These are phyloP conservation scores for Phytopythium litorale DNA, from an alignment of 352 stramenopile species.

Conservation along the genomic window DNA sequence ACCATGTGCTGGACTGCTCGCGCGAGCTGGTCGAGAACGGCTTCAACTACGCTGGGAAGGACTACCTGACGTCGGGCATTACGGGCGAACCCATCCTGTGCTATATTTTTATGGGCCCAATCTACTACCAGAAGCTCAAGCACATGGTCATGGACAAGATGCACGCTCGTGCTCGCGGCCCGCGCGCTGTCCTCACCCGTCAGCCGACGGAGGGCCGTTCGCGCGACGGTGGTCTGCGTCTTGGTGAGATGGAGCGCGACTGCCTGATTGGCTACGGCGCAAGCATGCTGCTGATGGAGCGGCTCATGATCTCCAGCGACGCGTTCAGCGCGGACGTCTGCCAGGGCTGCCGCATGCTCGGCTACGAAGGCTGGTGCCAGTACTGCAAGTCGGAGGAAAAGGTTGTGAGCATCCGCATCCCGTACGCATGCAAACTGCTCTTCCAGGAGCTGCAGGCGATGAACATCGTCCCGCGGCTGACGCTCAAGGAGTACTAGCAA, in stretches of 20 bases:
- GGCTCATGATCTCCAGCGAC: conserved; percentile 99
- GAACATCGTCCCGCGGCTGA: conserved; percentile 98
- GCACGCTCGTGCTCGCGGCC: conserved; percentile 95
- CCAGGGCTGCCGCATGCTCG: conserved; percentile 96
- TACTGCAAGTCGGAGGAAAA: conserved; percentile 98
- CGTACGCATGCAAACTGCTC: conserved; percentile 99
- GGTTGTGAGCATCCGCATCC: conserved; percentile 96
- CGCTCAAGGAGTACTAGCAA: conserved; percentile 90
- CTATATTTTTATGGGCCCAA: conserved; percentile 99
- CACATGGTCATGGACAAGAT: conserved; percentile 99
- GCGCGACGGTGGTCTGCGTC: conserved; percentile 96
- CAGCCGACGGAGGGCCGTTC: conserved; percentile 99
- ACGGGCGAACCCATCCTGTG: conserved; percentile 97
- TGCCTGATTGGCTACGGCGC: conserved; percentile 99
- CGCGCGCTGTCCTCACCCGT: conserved; percentile 94
- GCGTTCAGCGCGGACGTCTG: conserved; percentile 99
- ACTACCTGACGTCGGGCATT: conserved; percentile 93
- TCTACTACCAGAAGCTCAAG: conserved; percentile 99
- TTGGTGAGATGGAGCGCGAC: conserved; percentile 99
- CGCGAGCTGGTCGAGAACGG: conserved; percentile 95
- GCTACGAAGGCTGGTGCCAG: conserved; percentile 98
- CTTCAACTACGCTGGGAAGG: conserved; percentile 99
- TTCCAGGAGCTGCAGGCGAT: conserved; percentile 99
- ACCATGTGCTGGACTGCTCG: conserved; percentile 90
- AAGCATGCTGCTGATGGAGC: conserved; percentile 99